Conservation (phyloP, 805 yeast species). For the Pichia paraexigua region DNA sequence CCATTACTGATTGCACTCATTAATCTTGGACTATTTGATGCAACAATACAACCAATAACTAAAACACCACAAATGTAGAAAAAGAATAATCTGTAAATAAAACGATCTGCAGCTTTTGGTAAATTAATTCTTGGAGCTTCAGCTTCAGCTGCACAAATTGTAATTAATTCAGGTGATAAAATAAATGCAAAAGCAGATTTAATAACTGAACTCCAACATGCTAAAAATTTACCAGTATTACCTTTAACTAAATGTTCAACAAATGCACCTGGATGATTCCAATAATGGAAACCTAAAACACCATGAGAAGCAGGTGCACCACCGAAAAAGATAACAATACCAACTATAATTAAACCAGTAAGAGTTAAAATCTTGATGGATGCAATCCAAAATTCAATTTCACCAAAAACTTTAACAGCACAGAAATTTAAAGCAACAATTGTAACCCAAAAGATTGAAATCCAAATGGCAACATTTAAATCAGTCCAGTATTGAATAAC, state of each 20-base stretch:
- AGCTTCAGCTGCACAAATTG: slow-evolving; percentile 46
- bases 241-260: slow-evolving; percentile 43
- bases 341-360: slow-evolving; percentile 48
- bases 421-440: slow-evolving; percentile 39
- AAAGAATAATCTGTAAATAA: slow-evolving; percentile 51
- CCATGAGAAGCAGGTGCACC: slow-evolving; percentile 50
- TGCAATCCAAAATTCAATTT: slow-evolving; percentile 59
- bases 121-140: slow-evolving; percentile 50
- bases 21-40: slow-evolving; percentile 42
- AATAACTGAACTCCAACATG: slow-evolving; percentile 53
- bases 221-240: slow-evolving; percentile 52
- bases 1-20: slow-evolving; percentile 38
- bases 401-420: slow-evolving; percentile 35
- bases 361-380: slow-evolving; percentile 57
- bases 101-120: slow-evolving; percentile 54
- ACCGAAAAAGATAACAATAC: slow-evolving; percentile 52
- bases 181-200: slow-evolving; percentile 61
- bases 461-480: slow-evolving; percentile 48
- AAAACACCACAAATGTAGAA: slow-evolving; percentile 54
- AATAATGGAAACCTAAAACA: slow-evolving; percentile 59
- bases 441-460: slow-evolving; percentile 43
- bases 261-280: slow-evolving; percentile 43
- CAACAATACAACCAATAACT: slow-evolving; percentile 53
- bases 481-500: slow-evolving; percentile 53
- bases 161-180: slow-evolving; percentile 56